A percentile compares a stretch with the other conserved stretches of the same genome.
Evolutionary conservation across 139 green algal genomes (phyloP).

Genomic region (Chlamydomonas urium): DNA sequence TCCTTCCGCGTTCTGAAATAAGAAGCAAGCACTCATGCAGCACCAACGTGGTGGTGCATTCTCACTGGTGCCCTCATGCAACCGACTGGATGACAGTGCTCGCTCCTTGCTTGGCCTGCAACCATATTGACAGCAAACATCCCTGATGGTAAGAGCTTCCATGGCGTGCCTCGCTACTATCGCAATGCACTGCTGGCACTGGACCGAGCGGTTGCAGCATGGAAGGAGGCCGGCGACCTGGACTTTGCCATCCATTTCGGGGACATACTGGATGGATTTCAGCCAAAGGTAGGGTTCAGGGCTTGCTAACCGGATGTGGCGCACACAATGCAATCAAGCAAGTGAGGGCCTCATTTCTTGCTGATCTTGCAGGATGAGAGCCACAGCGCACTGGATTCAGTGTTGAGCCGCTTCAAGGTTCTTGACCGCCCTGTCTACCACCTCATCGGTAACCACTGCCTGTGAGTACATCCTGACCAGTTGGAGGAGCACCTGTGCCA

Average conservation of each 20-base stretch:
- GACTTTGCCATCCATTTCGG: conserved; percentile 44
- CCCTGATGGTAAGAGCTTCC: conserved; percentile 61
- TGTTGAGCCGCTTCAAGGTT: conserved; percentile 45
- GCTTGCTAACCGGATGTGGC: not conserved
- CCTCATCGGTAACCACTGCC: conserved; percentile 68
- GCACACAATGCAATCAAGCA: too few relatives aligned
- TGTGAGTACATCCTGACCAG: too few relatives aligned
- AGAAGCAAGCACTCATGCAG: not conserved
- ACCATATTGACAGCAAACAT: conserved; percentile 60
- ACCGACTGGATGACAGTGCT: not conserved
- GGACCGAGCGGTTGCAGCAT: conserved; percentile 39
- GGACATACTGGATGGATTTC: conserved; percentile 62
- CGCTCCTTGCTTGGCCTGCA: not conserved
- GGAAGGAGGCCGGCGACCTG: conserved; percentile 28
- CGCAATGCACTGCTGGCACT: conserved; percentile 36
- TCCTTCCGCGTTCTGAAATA: not conserved
- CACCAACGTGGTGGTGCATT: not conserved
- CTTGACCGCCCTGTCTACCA: conserved; percentile 47
- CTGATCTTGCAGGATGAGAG: conserved; percentile 14
- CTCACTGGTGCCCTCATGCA: not conserved
- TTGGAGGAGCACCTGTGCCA: too few relatives aligned
- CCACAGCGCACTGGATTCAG: conserved; percentile 35
- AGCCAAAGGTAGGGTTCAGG: conserved; percentile 13
- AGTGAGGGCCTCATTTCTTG: too few relatives aligned
- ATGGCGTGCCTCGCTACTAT: conserved; percentile 53